Conservation (phyloP, 2,329 filamentous ascomycete species). For the Penicillium sp. region DNA sequence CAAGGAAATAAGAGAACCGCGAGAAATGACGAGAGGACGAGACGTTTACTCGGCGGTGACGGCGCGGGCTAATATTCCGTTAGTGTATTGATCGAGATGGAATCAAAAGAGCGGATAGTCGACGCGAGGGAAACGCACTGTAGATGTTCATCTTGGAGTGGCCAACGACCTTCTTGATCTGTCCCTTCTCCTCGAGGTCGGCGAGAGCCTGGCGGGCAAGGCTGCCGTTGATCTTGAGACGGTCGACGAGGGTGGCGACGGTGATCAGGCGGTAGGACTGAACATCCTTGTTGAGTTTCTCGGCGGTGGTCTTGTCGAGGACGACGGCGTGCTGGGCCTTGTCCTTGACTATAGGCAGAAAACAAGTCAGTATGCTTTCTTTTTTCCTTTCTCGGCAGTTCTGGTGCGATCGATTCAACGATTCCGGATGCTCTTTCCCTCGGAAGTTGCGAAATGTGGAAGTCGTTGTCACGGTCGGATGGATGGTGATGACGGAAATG, state of each 20-base stretch:
- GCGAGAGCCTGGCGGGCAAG: conserved; percentile 83
- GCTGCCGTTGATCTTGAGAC: conserved; percentile 99
- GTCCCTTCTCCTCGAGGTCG: conserved; percentile 95
- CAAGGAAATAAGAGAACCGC: conserved; percentile 37
- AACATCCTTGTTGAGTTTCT: conserved; percentile 99
- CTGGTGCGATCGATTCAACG: conserved; percentile 15
- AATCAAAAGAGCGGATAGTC: neutral
- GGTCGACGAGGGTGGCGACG: conserved; percentile 96
- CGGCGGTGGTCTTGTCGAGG: conserved; percentile 94
- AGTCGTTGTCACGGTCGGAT: conserved; percentile 23
- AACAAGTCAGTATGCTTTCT: conserved; percentile 23
- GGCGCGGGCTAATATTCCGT: conserved; percentile 38
- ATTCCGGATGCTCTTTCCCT: conserved; percentile 13
- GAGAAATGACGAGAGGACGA: conserved; percentile 33
- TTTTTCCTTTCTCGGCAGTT: conserved; percentile 7
- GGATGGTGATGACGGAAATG: conserved; percentile 22
- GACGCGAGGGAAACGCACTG: conserved; percentile 59
- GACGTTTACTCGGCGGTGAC: conserved; percentile 46
- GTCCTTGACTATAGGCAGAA: conserved; percentile 81
- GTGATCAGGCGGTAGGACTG: conserved; percentile 99
- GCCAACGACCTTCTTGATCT: conserved; percentile 95
- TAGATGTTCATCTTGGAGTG: conserved; percentile 99
- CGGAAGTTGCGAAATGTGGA: conserved; percentile 16
- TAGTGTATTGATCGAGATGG: conserved; percentile 11
- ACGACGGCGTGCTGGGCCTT: conserved; percentile 99